Conservation (phyloP, 2,329 filamentous ascomycete species). For the Claviceps pusilla region DNA sequence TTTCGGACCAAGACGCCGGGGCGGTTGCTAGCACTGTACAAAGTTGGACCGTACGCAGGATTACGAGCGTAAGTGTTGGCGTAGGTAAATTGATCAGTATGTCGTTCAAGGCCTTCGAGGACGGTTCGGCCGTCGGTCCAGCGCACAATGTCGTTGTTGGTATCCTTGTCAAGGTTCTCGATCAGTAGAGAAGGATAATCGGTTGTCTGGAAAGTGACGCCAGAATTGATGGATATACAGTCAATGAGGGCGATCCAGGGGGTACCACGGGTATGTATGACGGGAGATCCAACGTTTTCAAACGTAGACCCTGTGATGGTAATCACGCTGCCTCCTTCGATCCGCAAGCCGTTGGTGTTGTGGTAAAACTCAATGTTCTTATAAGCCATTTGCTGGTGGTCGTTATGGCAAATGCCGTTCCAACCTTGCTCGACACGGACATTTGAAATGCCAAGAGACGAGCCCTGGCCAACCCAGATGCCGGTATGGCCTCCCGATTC, state of each 20-base stretch:
- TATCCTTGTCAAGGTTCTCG: slow-evolving; percentile 28
- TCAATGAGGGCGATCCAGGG: slow-evolving; percentile 28
- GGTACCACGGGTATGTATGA: slow-evolving; percentile 20
- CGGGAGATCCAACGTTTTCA: slow-evolving; percentile 22
- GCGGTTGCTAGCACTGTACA: slow-evolving; percentile 17
- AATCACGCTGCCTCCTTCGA: slow-evolving; percentile 22
- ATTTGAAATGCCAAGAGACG: slow-evolving; percentile 25
- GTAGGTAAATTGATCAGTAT: slow-evolving; percentile 25
- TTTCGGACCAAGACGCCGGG: slow-evolving; percentile 21
- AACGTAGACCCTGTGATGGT: slow-evolving; percentile 25
- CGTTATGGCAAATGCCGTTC: slow-evolving; percentile 27
- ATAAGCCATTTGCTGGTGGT: slow-evolving; percentile 28
- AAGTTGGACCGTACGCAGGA: slow-evolving; percentile 21
- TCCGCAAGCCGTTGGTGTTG: slow-evolving; percentile 21
- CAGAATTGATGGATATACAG: slow-evolving; percentile 25
- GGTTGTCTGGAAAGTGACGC: slow-evolving; percentile 23
- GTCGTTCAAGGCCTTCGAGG: slow-evolving; percentile 11
- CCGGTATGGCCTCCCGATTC: slow-evolving; percentile 25
- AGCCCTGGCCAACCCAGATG: slow-evolving; percentile 25
- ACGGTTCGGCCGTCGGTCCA: slow-evolving; percentile 8
- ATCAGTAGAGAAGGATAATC: slow-evolving; percentile 25
- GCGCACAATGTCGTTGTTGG: slow-evolving; percentile 18
- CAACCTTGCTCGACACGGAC: slow-evolving; percentile 26
- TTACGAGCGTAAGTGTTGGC: slow-evolving; percentile 26
- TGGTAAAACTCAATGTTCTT: slow-evolving; percentile 29